phyloP scores from a whole-genome alignment of 2,329 filamentous ascomycete genomes.

The Microsporum canis region DNA sequence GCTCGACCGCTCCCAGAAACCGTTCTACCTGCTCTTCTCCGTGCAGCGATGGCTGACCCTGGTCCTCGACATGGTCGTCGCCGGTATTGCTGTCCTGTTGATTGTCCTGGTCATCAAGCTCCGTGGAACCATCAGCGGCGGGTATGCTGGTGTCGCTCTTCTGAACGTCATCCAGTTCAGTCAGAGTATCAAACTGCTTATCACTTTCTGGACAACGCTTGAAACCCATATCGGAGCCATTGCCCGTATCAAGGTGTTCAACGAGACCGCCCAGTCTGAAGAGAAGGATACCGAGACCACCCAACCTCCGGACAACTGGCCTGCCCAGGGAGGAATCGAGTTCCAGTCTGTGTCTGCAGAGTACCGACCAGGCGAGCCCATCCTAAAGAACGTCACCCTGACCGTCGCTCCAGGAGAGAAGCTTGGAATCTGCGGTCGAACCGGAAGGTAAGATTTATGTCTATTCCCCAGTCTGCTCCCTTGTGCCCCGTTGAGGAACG shows the following conservation, averaged over 20 bases:
- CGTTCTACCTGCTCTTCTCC: constrained; percentile 47
- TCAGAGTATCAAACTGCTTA: constrained; percentile 38
- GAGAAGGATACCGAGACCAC: constrained; percentile 29
- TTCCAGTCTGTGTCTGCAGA: constrained; percentile 29
- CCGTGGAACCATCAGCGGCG: constrained; percentile 35
- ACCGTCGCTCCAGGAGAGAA: constrained; percentile 22
- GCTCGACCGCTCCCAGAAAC: constrained; percentile 45
- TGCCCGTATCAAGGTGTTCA: constrained; percentile 43
- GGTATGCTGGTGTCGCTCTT: constrained; percentile 43
- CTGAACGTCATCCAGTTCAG: constrained; percentile 45
- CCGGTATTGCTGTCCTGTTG: constrained; percentile 38
- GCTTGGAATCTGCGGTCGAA: constrained; percentile 26
- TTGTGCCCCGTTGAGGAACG: neutral
- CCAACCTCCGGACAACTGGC: constrained; percentile 27
- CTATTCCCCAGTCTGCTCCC: neutral
- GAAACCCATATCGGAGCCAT: constrained; percentile 48
- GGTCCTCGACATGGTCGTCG: constrained; percentile 41
- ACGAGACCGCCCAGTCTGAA: constrained; percentile 29
- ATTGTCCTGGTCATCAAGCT: constrained; percentile 40
- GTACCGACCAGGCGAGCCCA: constrained; percentile 20
- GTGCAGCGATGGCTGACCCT: constrained; percentile 46
- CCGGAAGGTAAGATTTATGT: constrained; percentile 19
- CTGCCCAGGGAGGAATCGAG: constrained; percentile 27
- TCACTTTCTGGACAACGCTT: constrained; percentile 42
- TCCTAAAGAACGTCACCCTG: constrained; percentile 21